These are phyloP conservation scores for Asterophora lycoperdoides DNA, from an alignment of 768 basidiomycete species.

Conservation along the genomic window DNA sequence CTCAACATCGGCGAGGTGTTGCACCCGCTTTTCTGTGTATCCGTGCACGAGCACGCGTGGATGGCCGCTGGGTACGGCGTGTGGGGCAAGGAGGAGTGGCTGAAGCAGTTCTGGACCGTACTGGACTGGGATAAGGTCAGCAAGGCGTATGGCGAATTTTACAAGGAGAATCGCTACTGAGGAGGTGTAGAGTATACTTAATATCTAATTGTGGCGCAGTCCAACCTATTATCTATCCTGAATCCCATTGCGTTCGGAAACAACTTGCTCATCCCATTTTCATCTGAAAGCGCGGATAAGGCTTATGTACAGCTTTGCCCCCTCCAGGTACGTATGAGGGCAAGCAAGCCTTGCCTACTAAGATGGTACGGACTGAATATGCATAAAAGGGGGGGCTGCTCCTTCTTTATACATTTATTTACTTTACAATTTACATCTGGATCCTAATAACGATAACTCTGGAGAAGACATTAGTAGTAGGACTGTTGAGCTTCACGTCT, in stretches of 20 bases:
- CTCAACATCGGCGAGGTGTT: slow-evolving; percentile 49
- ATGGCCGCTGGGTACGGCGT: slow-evolving; percentile 80
- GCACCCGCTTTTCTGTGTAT: slow-evolving; percentile 73
- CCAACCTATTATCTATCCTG: neutral
- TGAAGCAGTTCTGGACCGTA: slow-evolving; percentile 79
- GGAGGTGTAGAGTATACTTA: neutral
- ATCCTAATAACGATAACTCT: neutral
- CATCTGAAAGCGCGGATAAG: too few relatives aligned
- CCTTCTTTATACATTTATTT: slow-evolving; percentile 7
- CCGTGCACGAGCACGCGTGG: slow-evolving; percentile 85
- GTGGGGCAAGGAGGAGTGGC: slow-evolving; percentile 87
- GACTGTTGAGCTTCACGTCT: neutral
- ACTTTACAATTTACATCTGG: slow-evolving; percentile 4
- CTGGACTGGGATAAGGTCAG: slow-evolving; percentile 72
- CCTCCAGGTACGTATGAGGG: too few relatives aligned
- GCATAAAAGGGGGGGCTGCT: too few relatives aligned
- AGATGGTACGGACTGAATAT: too few relatives aligned
- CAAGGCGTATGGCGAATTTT: slow-evolving; percentile 23
- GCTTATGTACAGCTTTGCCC: too few relatives aligned
- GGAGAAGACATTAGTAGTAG: neutral
- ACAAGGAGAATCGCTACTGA: neutral
- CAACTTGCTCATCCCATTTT: too few relatives aligned
- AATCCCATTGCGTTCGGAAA: neutral
- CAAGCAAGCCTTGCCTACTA: too few relatives aligned
- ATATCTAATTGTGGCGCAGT: slow-evolving; percentile 1